Base-by-base conservation (phyloP, 1,284 basidiomycete species). In the Athelia psychrophila region DNA sequence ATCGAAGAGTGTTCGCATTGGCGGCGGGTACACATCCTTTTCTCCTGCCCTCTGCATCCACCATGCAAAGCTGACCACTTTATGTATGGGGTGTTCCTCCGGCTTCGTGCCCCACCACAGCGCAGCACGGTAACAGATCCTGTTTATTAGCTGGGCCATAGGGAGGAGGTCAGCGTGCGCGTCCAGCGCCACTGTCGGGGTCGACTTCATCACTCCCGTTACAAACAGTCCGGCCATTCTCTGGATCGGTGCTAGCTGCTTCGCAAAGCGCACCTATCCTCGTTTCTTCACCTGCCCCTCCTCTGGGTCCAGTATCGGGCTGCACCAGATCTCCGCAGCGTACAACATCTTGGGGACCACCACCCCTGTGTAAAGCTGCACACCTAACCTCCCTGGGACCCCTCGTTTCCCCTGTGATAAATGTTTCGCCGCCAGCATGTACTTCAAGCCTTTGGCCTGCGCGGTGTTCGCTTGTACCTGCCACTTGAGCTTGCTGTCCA, bases 311-410 rank as follows among this genome's bases (percentile, higher is more conserved):
- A 6, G 6, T 4, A 48, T 58, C 57, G 18, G 57, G 45, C n/a
- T 60, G 45, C 48, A 57, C 56, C 53, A 67, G 10, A 62, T 55
- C n/a, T 66, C 58, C 0, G 61, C 53, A 2, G 63, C 61, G 24
- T 72, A 71, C 0, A 64, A 44, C 58, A 69, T 62, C n/a, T 60
- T 57, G 0, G 63, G 63, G 1, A 71, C 23, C 0, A 56, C 62
- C 0, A 66, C 56, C 2, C 56, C 44, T 0, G 55, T 30, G 44
- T 69, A 70, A 0, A 65, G 49, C 8, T 57, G 58, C 6, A 30
- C 27, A n/a, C n/a, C n/a, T n/a, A n/a, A n/a, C n/a, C 27, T 5
- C 13, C 27, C 27, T 30, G 27, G 27, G 27, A 30, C 13, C 27
- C 27, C 27, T 5, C 27, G 27, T 13, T 30, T 30, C 13, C 27